Conservation (phyloP, 345 rosid species). For the Brassica juncea region DNA sequence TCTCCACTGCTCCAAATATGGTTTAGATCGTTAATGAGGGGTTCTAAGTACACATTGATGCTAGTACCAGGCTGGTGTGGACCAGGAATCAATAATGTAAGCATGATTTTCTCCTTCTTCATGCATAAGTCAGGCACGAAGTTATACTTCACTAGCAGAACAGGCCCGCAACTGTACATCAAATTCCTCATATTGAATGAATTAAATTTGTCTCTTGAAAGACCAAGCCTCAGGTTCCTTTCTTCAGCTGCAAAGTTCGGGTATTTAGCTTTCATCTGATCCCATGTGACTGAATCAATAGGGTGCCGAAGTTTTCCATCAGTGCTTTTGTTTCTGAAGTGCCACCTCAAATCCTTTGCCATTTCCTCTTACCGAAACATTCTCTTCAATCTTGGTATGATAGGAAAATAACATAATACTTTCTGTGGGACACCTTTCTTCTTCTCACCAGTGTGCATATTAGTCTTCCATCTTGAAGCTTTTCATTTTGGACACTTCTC, state of each 20-base stretch:
- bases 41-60: neutral
- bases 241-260: neutral
- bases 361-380: neutral
- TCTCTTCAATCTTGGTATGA: neutral
- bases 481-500: neutral
- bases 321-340: neutral
- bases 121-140: neutral
- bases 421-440: neutral
- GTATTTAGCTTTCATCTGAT: neutral
- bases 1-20: neutral
- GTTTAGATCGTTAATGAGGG: neutral
- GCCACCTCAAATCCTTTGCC: neutral
- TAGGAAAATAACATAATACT: neutral
- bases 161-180: neutral
- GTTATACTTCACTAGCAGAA: neutral
- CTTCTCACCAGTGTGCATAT: neutral
- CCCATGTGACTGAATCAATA: neutral
- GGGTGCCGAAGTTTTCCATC: neutral
- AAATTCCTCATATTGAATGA: neutral
- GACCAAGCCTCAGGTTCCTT: neutral
- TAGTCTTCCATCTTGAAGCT: neutral
- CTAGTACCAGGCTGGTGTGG: neutral
- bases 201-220: neutral
- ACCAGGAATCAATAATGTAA: neutral
- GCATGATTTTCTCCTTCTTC: neutral